Evolutionary conservation across 805 yeast species (phyloP), one percentile per base, ranked within the genome.

Genomic region (Kluyveromyces siamensis): DNA sequence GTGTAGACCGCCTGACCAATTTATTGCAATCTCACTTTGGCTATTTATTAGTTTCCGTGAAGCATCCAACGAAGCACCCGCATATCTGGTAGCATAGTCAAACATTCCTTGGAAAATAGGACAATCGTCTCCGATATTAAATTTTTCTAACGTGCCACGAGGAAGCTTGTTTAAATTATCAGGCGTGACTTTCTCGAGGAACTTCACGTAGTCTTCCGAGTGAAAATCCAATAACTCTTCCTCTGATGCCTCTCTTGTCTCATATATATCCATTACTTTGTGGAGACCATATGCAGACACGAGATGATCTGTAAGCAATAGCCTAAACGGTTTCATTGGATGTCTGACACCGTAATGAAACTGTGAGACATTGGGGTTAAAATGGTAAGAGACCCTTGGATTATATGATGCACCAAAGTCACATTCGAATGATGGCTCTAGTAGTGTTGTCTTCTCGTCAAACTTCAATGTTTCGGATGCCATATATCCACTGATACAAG

Each of bases 201-300:
- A 93, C 66, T 93, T 97, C 50, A 93, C 84, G 66, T 93, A 93
- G 67, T 93, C 99, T 67, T 93, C 98, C 2, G 98, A 88, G 67
- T 93, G 99, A 69, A 93, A 91, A 69, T 91, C 97, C 59, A 96
- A 85, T 96, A 93, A 88, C 62, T 93, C 99, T 68, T 91, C 96
- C 63, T 87, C 85, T 16, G 98, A 90, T 39, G 99, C 99, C 1
- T 98, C 96, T 67, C 89, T 90, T 40, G 98, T 97, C 45, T 97
- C 78, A 67, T 90, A 90, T 44, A 93, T 87, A 65, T 93, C 98
- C 96, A 93, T 91, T 69, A 91, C 86, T 68, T 90, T 88, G 72
- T 93, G 90, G 47, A 93, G 76, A 1, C 97, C 98, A 67, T 93
- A 93, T 70, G 91, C 90, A 96, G 93, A 91, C 55, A 93, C 87